A percentile compares a stretch with the other conserved stretches of the same genome.
Evolutionary conservation across 2,329 filamentous ascomycete species (phyloP).

Genomic region (Drechslera avenae): DNA sequence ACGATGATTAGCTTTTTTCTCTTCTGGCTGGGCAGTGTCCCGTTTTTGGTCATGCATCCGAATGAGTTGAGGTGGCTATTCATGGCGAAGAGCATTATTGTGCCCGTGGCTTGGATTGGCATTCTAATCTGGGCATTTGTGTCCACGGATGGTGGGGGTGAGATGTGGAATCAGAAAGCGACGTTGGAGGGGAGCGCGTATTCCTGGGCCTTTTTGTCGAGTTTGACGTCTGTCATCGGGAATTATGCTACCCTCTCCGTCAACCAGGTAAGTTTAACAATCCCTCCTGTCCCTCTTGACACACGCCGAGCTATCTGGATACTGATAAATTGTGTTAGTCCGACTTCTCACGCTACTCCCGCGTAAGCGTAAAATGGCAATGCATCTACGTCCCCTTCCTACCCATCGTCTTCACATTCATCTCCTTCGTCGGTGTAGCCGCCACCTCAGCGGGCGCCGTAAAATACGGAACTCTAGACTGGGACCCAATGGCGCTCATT

Average conservation of each 20-base stretch:
- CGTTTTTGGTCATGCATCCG: slow-evolving; percentile 61
- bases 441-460: slow-evolving; percentile 61
- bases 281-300: background rate
- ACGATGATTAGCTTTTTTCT: slow-evolving; percentile 63
- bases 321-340: slow-evolving; percentile 49
- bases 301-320: no score
- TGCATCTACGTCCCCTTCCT: slow-evolving; percentile 58
- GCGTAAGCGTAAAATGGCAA: slow-evolving; percentile 56
- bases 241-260: slow-evolving; percentile 59
- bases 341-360: slow-evolving; percentile 62
- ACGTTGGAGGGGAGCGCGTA: slow-evolving; percentile 57
- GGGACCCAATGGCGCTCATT: slow-evolving; percentile 52
- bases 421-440: slow-evolving; percentile 62
- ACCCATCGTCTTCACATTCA: slow-evolving; percentile 60
- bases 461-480: slow-evolving; percentile 55
- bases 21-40: slow-evolving; percentile 63
- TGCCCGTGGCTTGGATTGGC: slow-evolving; percentile 65
- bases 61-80: slow-evolving; percentile 61
- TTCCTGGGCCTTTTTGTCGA: slow-evolving; percentile 60
- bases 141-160: slow-evolving; percentile 57
- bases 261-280: slow-evolving; percentile 48
- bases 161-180: slow-evolving; percentile 55
- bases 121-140: slow-evolving; percentile 68
- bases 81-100: slow-evolving; percentile 52
- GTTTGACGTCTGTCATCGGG: slow-evolving; percentile 56